Base-by-base conservation (phyloP, 345 rosid genomes). In the Durio zibethinus region DNA sequence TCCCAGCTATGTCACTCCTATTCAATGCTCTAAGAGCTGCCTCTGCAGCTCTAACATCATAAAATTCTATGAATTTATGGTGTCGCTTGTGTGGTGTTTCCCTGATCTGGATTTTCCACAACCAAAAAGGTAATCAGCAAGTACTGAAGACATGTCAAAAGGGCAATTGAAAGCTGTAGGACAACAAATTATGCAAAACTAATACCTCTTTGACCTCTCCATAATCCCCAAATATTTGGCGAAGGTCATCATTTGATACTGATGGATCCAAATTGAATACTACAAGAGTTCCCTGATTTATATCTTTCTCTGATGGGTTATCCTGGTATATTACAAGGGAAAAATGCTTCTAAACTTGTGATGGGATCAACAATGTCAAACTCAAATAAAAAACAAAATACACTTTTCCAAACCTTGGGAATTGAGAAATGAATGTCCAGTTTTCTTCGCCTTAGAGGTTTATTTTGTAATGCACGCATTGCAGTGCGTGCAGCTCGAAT, bases 361-460 rank as follows among this genome's bases (percentile, higher is more conserved):
- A 73, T 38, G 54, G 56, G 54, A 78, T 57, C 52, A 73, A 69
- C 18, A 63, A 15, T 18, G 12, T 64, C 43, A 64, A 69, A 70
- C 21, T 61, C 31, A 67, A 72, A 3, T 15, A 45, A 10, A 23
- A 10, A 47, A 79, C 21, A 63, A 50, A 33, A 71, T 57, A 79
- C 25, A 48, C 14, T 23, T 40, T 20, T 43, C 23, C 81, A 78
- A 81, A 93, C 98, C 97, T 94, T 94, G 36, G 98, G 98, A 81
- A 94, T 91, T 74, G 98, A 94, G 83, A 92, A 94, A 86, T 94
- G 98, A 78, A 94, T 93, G 81, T 94, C 98, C 76, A 94, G 76
- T 77, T 92, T 94, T 77, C 98, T 90, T 71, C 95, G 88, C 70
- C 98, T 84, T 69, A 94, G 84, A 15, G 95, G 95, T 74, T 90